Base-by-base conservation (phyloP, 495 filamentous ascomycete genomes). In the Tuber indicum region DNA sequence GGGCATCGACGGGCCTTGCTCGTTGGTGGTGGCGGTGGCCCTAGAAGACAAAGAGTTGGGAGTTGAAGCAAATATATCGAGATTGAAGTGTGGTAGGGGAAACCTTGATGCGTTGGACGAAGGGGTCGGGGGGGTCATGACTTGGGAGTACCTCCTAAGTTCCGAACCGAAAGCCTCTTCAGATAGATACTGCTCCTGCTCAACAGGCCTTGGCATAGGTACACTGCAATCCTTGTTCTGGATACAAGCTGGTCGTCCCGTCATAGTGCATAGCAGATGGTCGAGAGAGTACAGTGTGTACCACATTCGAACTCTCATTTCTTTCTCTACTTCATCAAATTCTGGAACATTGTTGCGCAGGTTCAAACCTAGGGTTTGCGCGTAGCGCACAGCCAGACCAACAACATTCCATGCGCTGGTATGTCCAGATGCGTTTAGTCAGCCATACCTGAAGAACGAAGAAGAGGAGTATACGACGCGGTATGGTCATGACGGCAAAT, bases 241-340 rank as follows among this genome's bases (percentile, higher is more conserved):
- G 44, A 91, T 87, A 76, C 86, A 88, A 32, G 87, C 88, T 9
- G 89, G 90, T 21, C 90, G 87, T 19, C 90, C 90, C 4, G 89
- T 91, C 76, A 91, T 88, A 41, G 87, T 84, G 77, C 87, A 86
- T 62, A 92, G 85, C 19, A 87, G 84, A 72, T 88, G 86, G 49
- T 92, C 90, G 32, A 91, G 75, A 8, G 86, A 87, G 76, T 89
- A 89, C 23, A 91, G 74, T 14, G 89, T 86, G 86, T 88, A 90
- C 90, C 90, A 92, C 36, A 90, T 85, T 6, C 88, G 88, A 72
- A 88, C 87, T 58, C 89, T 85, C 44, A 88, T 86, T 75, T 90
- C 89, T 74, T 88, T 89, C 43, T 89, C 87, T 32, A 84, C 84
- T 74, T 88, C 86, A 26, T 86, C 83, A 19, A 88, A 85, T 36